A percentile compares a stretch with the other conserved stretches of the same genome.
Evolutionary conservation across 225 moss, liverwort and hornwort species (phyloP).

Genomic region (Lunularia cruciata): DNA sequence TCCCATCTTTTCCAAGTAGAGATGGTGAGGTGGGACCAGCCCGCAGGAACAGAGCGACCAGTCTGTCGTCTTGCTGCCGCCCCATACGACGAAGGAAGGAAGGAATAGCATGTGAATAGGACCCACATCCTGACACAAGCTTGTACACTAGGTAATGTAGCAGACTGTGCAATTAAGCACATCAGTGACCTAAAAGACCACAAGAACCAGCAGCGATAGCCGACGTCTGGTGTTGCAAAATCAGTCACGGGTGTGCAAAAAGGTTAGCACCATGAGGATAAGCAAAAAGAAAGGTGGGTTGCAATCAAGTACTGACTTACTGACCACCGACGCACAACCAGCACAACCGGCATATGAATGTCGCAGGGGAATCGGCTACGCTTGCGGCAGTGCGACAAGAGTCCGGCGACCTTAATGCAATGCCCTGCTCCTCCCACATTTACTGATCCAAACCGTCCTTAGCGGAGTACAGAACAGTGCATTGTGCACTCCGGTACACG

Average conservation of each 20-base stretch:
- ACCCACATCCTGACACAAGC: conserved; percentile 1
- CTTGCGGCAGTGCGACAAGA: conserved; percentile 3
- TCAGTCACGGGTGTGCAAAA: not conserved
- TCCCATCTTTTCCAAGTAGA: not conserved
- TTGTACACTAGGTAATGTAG: conserved; percentile 4
- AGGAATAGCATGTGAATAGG: conserved; percentile 6
- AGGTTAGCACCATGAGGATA: not conserved
- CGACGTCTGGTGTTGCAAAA: not conserved
- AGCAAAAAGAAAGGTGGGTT: not conserved
- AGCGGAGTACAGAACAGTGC: not conserved
- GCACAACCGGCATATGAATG: conserved; percentile 2
- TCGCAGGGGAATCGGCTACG: not conserved
- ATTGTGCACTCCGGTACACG: not conserved
- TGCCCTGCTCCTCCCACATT: not conserved
- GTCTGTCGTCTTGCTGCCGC: conserved; percentile 9
- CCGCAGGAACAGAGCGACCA: conserved; percentile 4
- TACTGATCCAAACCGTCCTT: not conserved
- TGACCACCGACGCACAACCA: conserved; percentile 3
- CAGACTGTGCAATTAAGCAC: conserved; percentile 1
- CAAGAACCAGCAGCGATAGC: not conserved
- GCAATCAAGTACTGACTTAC: not conserved
- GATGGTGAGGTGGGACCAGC: not conserved
- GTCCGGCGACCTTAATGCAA: not conserved
- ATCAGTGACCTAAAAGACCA: not conserved
- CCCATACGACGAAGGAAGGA: conserved; percentile 4